Evolutionary conservation across 257 asterid genomes (phyloP).

Genomic region (Perilla frutescens): DNA sequence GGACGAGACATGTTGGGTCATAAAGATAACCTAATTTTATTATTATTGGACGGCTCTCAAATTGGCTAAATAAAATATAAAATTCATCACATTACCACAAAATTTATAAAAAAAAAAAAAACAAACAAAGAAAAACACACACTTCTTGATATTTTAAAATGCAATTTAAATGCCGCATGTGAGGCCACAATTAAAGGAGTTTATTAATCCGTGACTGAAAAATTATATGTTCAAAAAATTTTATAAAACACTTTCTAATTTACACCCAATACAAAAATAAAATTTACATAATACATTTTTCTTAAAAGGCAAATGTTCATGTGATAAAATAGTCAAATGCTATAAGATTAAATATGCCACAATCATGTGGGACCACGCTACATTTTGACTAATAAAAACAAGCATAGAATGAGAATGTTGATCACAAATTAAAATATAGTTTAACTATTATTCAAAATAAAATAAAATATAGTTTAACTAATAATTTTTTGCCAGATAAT

Average conservation of each 20-base stretch:
- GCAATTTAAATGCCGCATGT: too few relatives aligned
- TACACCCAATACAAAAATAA: too few relatives aligned
- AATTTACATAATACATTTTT: neutral
- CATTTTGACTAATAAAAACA: conserved; percentile 1
- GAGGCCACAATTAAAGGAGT: neutral
- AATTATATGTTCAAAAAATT: too few relatives aligned
- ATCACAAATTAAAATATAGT: neutral
- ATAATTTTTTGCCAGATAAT: neutral
- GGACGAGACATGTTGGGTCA: neutral
- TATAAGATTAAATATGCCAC: neutral
- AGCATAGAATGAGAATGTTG: too few relatives aligned
- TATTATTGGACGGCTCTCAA: conserved; percentile 9
- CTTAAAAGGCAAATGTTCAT: neutral
- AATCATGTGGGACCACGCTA: conserved; percentile 8
- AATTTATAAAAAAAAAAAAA: too few relatives aligned
- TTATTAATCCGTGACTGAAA: neutral
- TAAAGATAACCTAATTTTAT: neutral
- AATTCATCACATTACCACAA: neutral
- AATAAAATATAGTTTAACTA: neutral
- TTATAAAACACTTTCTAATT: too few relatives aligned
- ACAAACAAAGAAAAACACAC: too few relatives aligned
- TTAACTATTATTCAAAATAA: neutral
- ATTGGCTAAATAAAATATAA: neutral
- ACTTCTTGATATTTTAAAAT: too few relatives aligned
- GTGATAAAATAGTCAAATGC: neutral